A percentile compares a stretch with the other conserved stretches of the same genome.
Evolutionary conservation across 805 yeast genomes (phyloP).

Genomic region (Wickerhamomyces strasburgensis): DNA sequence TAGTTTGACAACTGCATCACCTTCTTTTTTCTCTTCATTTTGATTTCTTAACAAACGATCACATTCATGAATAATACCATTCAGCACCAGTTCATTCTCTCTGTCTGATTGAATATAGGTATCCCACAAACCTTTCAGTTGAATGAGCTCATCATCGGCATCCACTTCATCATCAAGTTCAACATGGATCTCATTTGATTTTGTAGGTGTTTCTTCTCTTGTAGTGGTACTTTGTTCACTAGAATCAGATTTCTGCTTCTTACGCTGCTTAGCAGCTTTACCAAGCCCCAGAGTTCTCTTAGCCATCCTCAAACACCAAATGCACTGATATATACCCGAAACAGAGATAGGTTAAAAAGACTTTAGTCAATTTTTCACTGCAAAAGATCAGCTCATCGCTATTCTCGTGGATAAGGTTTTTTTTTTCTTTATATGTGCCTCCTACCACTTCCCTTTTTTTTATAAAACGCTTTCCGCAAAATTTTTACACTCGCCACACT

Average conservation of each 20-base stretch:
- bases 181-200: constrained; percentile 46
- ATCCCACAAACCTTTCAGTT: constrained; percentile 66
- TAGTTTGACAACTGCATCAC: too few species aligned
- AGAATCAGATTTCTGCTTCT: constrained; percentile 29
- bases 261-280: constrained; percentile 46
- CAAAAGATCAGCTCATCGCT: background rate
- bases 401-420: too few species aligned
- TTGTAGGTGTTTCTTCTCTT: constrained; percentile 19
- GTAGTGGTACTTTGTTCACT: constrained; percentile 11
- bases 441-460: constrained; percentile 4
- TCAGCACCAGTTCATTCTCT: constrained; percentile 59
- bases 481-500: background rate
- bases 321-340: too few species aligned
- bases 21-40: constrained; percentile 18
- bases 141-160: constrained; percentile 75
- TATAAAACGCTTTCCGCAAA: background rate
- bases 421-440: too few species aligned
- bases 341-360: too few species aligned
- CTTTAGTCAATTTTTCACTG: too few species aligned
- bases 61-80: constrained; percentile 91
- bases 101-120: constrained; percentile 53
- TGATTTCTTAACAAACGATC: constrained; percentile 61
- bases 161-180: constrained; percentile 68
- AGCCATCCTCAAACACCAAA: constrained; percentile 40
- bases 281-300: constrained; percentile 68